These are phyloP conservation scores for Populus alba DNA, from an alignment of 345 rosid genomes.

Conservation along the genomic window DNA sequence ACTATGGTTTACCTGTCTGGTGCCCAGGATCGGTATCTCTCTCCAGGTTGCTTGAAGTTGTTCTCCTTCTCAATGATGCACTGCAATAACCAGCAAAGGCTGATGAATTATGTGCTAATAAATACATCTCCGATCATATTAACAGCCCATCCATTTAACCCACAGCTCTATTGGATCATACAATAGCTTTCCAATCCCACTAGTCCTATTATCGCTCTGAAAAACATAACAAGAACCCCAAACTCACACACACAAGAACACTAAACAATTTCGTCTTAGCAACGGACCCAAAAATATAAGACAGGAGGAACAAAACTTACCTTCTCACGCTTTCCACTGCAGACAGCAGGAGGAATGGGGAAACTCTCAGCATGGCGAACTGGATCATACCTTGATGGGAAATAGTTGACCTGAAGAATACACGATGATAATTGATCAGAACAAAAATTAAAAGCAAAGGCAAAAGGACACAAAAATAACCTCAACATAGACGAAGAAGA, in stretches of 20 bases:
- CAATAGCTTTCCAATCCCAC: neutral
- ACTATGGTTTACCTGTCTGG: constrained; percentile 62
- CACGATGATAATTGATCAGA: neutral
- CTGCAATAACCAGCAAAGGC: constrained; percentile 37
- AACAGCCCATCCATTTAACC: neutral
- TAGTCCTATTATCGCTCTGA: neutral
- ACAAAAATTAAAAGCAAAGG: neutral
- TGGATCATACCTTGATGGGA: constrained; percentile 83
- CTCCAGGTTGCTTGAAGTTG: constrained; percentile 95
- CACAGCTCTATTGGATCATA: neutral
- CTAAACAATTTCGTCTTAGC: neutral
- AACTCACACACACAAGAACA: neutral
- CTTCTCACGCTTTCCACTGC: constrained; percentile 83
- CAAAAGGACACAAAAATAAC: neutral
- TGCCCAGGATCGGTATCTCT: constrained; percentile 75
- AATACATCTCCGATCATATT: too few relatives aligned
- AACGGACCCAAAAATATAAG: neutral
- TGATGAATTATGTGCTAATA: neutral
- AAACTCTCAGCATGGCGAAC: constrained; percentile 66
- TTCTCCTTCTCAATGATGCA: constrained; percentile 77
- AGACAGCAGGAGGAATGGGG: constrained; percentile 51
- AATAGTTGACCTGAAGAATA: constrained; percentile 73
- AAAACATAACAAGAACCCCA: neutral
- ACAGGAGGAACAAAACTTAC: constrained; percentile 31
- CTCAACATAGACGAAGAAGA: neutral